Evolutionary conservation across 345 rosid genomes (phyloP), one percentile per base, ranked within the genome.

Genomic region (Boechera retrofracta): DNA sequence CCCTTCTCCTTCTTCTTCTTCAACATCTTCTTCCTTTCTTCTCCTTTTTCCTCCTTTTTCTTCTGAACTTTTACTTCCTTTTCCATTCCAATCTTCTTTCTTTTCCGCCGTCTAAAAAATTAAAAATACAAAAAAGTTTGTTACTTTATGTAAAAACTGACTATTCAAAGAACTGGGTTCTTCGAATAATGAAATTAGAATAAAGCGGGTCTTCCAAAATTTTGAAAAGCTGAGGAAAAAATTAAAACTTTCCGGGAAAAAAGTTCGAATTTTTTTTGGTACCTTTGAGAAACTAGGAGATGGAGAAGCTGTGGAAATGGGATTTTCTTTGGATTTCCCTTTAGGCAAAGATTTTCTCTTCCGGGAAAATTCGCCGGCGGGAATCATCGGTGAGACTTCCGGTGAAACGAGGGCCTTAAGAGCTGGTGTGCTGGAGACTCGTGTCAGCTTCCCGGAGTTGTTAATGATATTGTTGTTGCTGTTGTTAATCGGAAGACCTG

Each of bases 361-460:
- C 86, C 84, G 86, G 68, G 87, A 73, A 77, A 65, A 64, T 38
- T 84, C 86, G 0, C 64, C 72, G 42, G 28, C 74, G 31, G 77
- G 63, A 12, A 51, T 57, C 64, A 65, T 26, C n/a, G 73, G 73
- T 56, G 38, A 7, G 28, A 39, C 10, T 24, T 75, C 73, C 54
- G 74, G 79, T 7, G 79, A 69, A 41, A n/a, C 32, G 0, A 52
- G 69, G 7, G 64, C 79, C 0, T 87, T 83, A 36, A 91, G 84
- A 33, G 91, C 82, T 9, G 98, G 95, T 18, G 87, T 91, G 47
- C 98, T 93, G 2, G 91, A 85, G 77, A 91, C 96, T 73, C 97
- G 91, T 11, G 87, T 33, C 63, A 91, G 64, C 36, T 82, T 89
- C 64, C 71, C 85, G 5, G 79, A 60, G 69, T 8, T 48, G 63